Base-by-base conservation (phyloP, 1,284 basidiomycete genomes). In the Rhodotorula sp. region DNA sequence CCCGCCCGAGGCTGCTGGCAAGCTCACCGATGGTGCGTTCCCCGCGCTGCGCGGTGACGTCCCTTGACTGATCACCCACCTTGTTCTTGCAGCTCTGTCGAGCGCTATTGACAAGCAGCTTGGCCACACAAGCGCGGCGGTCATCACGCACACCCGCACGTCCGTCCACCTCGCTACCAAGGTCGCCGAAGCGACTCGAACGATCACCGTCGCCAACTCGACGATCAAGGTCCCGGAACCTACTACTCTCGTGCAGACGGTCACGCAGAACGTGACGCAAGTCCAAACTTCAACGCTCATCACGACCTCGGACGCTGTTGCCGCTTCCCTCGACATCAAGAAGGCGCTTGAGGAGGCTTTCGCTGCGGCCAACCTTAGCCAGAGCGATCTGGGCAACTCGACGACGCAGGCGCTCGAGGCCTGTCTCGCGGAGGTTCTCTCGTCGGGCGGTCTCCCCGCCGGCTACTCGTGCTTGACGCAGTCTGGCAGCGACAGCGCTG, bases 381-480 rank as follows among this genome's bases (percentile, higher is more conserved):
- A 72, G 59, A 59, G 48, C 28, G 59, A 48, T 18, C 69, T 76
- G 10, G 62, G 71, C 26, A 55, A 46, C 6, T 63, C 61, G 52
- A 71, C 75, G 24, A 71, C 69, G 22, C 59, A 58, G 1, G 60
- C 66, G 18, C 69, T 76, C 48, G 65, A 73, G 50, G 61, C 58
- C 24, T 76, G 75, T 57, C 51, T 76, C 28, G 46, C 57, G 18
- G 67, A 69, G 1, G 75, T 76, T 1, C 57, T 76, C 34, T 59
- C 65, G 16, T 59, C 62, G 28, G 75, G 75, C 8, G 75, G 75
- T 18, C 48, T 76, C 18, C 75, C 75, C 20, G 65, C 65, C 13
- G 74, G 74, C 2, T 76, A 75, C 62, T 64, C 72, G 24, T 76
- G 75, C 66, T 47, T 76, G 48, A 75, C 74, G 2, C 55, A 60